Percentiles rank a stretch among this genome's conserved stretches.
Conservation (phyloP, 257 asterid genomes). For the Schizonepeta tenuifolia region DNA sequence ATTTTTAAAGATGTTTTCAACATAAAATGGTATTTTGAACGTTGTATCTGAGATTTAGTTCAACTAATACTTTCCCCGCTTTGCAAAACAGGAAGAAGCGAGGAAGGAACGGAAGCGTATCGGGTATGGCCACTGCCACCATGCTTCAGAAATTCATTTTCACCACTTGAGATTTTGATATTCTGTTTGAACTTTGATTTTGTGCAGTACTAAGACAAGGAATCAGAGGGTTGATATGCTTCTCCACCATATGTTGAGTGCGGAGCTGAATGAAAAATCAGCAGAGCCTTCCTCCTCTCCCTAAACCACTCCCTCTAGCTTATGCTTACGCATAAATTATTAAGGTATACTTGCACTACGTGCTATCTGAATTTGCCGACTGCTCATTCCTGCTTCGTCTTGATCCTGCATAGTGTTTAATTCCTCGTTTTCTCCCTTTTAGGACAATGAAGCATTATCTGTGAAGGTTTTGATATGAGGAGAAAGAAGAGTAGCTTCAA, state of each 20-base stretch:
- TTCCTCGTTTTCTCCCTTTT: neutral
- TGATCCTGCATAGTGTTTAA: neutral
- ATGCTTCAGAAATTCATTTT: slow-evolving; percentile 19
- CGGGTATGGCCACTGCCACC: slow-evolving; percentile 55
- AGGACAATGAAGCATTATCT: neutral
- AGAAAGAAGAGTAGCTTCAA: neutral
- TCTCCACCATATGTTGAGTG: slow-evolving; percentile 94
- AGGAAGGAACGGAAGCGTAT: slow-evolving; percentile 49
- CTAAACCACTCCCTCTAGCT: slow-evolving; percentile 20
- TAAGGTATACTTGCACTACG: neutral
- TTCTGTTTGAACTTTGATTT: slow-evolving; percentile 12
- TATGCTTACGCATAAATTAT: neutral
- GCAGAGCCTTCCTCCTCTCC: slow-evolving; percentile 40
- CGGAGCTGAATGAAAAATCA: slow-evolving; percentile 57
- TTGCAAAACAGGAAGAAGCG: slow-evolving; percentile 54
- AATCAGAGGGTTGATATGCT: slow-evolving; percentile 82
- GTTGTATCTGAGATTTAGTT: neutral
- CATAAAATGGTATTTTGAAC: neutral
- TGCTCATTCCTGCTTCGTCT: slow-evolving; percentile 9
- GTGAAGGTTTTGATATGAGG: slow-evolving; percentile 21
- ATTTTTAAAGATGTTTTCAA: neutral
- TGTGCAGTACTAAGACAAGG: slow-evolving; percentile 72
- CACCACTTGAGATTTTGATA: neutral
- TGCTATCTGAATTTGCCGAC: neutral
- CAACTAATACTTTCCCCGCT: neutral